Conservation (phyloP, 1,139 yeast genomes). For the Suhomyces bokatorum region DNA sequence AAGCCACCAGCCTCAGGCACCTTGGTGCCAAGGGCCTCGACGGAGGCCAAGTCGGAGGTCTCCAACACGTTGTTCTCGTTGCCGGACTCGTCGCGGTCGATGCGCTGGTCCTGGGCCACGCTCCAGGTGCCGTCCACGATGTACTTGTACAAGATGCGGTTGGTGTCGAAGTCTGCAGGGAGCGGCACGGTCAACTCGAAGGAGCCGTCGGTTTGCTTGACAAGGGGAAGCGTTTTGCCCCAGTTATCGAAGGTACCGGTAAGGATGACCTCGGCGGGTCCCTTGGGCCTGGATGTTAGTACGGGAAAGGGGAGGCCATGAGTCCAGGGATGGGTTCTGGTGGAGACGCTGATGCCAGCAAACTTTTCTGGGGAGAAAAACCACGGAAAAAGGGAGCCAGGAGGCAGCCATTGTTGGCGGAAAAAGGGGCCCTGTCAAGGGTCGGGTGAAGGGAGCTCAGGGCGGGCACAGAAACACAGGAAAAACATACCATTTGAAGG, state of each 20-base stretch:
- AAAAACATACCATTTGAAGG: slow-evolving; percentile 25
- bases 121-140: slow-evolving; percentile 76
- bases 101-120: slow-evolving; percentile 46
- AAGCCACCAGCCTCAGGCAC: slow-evolving; percentile 53
- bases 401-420: not conserved
- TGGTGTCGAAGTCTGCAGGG: slow-evolving; percentile 31
- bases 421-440: not conserved
- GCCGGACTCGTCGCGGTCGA: slow-evolving; percentile 52
- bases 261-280: slow-evolving; percentile 69
- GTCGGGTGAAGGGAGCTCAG: not conserved
- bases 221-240: slow-evolving; percentile 59
- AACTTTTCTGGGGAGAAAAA: not conserved
- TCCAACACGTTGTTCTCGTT: slow-evolving; percentile 61
- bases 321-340: not conserved
- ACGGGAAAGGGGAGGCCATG: not conserved
- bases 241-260: slow-evolving; percentile 81
- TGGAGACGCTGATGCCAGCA: not conserved
- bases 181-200: slow-evolving; percentile 62
- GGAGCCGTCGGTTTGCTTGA: slow-evolving; percentile 59
- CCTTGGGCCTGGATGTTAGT: slow-evolving; percentile 59
- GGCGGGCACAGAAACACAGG: not conserved
- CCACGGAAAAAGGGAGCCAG: not conserved
- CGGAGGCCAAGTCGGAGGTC: slow-evolving; percentile 34
- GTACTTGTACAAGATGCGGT: slow-evolving; percentile 60
- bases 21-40: slow-evolving; percentile 9